A percentile compares a stretch with the other conserved stretches of the same genome.
phyloP scores from a whole-genome alignment of 2,329 filamentous ascomycete genomes.

The Leptographium galeiforme region DNA sequence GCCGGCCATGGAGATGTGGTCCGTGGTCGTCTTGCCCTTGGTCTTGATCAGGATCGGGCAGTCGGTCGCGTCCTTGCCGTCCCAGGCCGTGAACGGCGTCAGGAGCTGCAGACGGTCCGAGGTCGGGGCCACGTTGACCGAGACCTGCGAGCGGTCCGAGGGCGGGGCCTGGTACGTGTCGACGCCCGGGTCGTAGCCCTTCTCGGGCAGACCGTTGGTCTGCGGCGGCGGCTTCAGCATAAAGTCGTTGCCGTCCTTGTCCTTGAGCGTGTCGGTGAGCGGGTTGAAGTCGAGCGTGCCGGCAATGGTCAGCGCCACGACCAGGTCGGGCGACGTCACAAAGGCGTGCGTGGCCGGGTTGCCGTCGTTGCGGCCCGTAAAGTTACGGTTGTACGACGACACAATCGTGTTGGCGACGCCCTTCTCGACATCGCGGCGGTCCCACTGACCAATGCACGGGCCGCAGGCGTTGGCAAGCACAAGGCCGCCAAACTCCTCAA shows the following conservation, averaged over 20 bases:
- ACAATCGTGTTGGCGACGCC: constrained; percentile 92
- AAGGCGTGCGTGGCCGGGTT: constrained; percentile 34
- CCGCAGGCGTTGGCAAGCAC: constrained; percentile 93
- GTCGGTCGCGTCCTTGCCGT: constrained; percentile 76
- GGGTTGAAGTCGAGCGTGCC: constrained; percentile 70
- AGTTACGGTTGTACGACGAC: constrained; percentile 99
- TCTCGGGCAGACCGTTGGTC: constrained; percentile 65
- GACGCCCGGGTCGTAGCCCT: constrained; percentile 76
- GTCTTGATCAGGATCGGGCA: constrained; percentile 94
- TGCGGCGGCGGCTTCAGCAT: constrained; percentile 59
- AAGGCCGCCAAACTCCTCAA: constrained; percentile 91
- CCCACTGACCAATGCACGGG: constrained; percentile 91
- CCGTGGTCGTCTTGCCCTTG: constrained; percentile 90
- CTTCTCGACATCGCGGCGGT: constrained; percentile 86
- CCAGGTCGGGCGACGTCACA: constrained; percentile 32
- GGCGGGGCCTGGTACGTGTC: constrained; percentile 96
- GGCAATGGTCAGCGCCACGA: constrained; percentile 26
- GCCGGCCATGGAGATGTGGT: constrained; percentile 94
- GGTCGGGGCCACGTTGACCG: constrained; percentile 71
- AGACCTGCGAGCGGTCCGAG: constrained; percentile 56
- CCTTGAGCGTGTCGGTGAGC: constrained; percentile 80
- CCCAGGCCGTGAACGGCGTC: constrained; percentile 72
- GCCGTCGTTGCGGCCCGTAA: constrained; percentile 80
- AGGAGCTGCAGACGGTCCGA: constrained; percentile 94
- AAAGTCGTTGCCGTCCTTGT: constrained; percentile 95